phyloP scores from a whole-genome alignment of 2,329 filamentous ascomycete species.

The Gyromitra esculenta region DNA sequence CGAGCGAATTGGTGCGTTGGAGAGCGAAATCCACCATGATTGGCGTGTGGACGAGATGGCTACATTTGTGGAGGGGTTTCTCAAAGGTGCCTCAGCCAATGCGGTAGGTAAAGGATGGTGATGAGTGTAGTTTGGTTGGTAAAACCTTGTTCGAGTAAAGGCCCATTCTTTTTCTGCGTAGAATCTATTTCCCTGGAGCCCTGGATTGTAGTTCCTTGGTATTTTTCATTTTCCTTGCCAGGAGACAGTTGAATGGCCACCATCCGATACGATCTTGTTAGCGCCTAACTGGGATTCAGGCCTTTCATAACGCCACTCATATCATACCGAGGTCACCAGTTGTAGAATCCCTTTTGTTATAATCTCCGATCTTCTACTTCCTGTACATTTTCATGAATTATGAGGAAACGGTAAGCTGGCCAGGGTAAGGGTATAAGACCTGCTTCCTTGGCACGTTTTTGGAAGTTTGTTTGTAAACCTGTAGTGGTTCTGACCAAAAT shows the following conservation, averaged over 20 bases:
- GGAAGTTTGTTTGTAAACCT: not conserved
- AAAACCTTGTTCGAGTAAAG: constrained; percentile 6
- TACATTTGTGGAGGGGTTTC: constrained; percentile 48
- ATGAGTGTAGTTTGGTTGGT: not conserved
- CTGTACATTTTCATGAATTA: not conserved
- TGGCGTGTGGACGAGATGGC: constrained; percentile 51
- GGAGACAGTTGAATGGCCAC: not conserved
- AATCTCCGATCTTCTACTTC: not conserved
- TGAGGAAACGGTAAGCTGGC: not conserved
- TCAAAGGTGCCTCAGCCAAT: constrained; percentile 45
- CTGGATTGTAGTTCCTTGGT: not conserved
- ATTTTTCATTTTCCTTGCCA: not conserved
- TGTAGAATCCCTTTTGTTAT: not conserved
- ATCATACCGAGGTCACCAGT: not conserved
- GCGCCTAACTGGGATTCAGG: not conserved
- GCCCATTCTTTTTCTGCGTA: not conserved
- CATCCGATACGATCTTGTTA: not conserved
- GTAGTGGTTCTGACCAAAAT: not conserved
- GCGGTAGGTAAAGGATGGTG: constrained; percentile 23
- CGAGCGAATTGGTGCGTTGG: constrained; percentile 42
- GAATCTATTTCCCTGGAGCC: not conserved
- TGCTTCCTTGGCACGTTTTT: not conserved
- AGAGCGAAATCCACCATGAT: constrained; percentile 48
- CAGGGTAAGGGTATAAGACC: not conserved
- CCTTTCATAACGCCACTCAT: not conserved